These are phyloP conservation scores for Leccinum proximum DNA, from an alignment of 1,284 basidiomycete genomes.

Conservation along the genomic window DNA sequence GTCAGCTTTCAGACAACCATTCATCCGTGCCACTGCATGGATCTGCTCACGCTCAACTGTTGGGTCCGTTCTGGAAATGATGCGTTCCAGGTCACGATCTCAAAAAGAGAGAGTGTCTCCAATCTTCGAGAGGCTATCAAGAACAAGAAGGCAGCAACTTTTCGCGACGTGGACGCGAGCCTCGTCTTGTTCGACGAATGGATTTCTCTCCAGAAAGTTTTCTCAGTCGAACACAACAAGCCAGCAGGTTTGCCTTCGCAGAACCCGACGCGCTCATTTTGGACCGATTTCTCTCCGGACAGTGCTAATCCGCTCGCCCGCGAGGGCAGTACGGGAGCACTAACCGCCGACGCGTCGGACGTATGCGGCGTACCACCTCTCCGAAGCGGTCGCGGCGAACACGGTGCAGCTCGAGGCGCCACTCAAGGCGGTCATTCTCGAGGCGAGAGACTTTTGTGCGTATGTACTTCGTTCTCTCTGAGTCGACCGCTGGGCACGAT, in stretches of 20 bases:
- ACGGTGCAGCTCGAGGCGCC: conserved; percentile 16
- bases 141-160: too few species aligned
- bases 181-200: conserved; percentile 2
- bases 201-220: conserved; percentile 3
- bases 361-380: conserved; percentile 72
- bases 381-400: conserved; percentile 33
- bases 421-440: conserved; percentile 56
- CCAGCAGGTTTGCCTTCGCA: conserved; percentile 43
- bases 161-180: neutral
- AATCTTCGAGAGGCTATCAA: too few species aligned
- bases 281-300: conserved; percentile 53
- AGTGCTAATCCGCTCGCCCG: conserved; percentile 61
- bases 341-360: conserved; percentile 60
- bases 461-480: conserved; percentile 11
- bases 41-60: too few species aligned
- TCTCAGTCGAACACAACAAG: conserved; percentile 5
- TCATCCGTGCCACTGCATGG: too few species aligned
- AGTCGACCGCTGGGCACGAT: neutral
- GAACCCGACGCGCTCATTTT: conserved; percentile 68
- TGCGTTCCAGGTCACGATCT: too few species aligned
- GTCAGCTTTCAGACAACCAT: too few species aligned
- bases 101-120: too few species aligned
- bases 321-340: conserved; percentile 56
- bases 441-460: conserved; percentile 79
- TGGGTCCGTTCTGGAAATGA: too few species aligned